phyloP scores from a whole-genome alignment of 148 eudicot genomes.

The Mesembryanthemum crystallinum region DNA sequence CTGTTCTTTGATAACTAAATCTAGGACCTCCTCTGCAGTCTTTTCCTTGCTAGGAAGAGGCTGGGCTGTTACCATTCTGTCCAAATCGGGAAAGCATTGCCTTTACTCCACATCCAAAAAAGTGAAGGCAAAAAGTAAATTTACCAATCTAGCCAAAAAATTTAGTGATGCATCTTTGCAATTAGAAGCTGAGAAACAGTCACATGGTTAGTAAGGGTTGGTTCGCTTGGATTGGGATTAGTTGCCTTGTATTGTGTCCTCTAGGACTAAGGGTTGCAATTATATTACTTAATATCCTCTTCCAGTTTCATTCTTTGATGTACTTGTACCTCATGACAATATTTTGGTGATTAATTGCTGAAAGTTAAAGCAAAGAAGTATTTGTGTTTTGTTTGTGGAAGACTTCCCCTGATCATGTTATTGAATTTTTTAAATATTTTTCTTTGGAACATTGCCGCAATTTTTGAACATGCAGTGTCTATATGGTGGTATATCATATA shows the following conservation, averaged over 20 bases:
- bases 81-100: not conserved
- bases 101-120: not conserved
- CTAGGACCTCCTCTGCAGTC: not conserved
- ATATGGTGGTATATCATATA: constrained; percentile 11
- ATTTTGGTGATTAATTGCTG: not conserved
- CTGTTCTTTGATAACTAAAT: not conserved
- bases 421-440: constrained; percentile 3
- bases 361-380: not conserved
- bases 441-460: not conserved
- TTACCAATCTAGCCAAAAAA: no score
- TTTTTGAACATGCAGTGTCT: not conserved
- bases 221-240: not conserved
- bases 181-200: not conserved
- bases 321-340: not conserved
- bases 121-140: no score
- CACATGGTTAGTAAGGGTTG: not conserved
- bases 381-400: constrained; percentile 1
- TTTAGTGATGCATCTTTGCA: not conserved
- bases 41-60: not conserved
- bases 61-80: not conserved
- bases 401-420: not conserved
- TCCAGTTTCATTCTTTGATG: not conserved
- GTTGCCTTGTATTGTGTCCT: not conserved
- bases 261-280: not conserved
- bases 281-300: not conserved